A percentile compares a stretch with the other conserved stretches of the same genome.
Evolutionary conservation across 176 grass and related monocot genomes (phyloP).

Genomic region (Triticum monococcum): DNA sequence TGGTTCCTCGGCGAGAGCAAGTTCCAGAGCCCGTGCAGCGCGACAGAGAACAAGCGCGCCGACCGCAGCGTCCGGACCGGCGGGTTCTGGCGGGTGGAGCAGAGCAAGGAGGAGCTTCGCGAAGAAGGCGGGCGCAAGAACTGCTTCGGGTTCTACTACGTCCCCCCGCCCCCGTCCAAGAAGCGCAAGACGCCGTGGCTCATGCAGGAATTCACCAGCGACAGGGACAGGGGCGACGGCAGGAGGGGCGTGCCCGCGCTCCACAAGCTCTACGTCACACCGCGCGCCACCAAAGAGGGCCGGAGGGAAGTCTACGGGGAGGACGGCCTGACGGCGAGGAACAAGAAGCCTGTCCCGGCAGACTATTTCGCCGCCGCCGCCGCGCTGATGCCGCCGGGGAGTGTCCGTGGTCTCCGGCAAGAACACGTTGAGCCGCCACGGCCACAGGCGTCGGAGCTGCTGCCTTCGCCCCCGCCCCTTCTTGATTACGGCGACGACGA

Average conservation of each 20-base stretch:
- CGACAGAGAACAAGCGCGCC: neutral
- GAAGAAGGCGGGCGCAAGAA: neutral
- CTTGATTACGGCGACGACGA: too few relatives aligned
- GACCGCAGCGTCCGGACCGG: neutral
- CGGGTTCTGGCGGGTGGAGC: slow-evolving; percentile 15
- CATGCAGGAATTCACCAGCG: too few relatives aligned
- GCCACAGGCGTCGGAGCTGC: neutral
- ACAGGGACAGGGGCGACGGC: too few relatives aligned
- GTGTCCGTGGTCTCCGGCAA: too few relatives aligned
- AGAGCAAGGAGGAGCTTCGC: neutral
- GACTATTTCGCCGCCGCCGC: neutral
- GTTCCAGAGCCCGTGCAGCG: neutral
- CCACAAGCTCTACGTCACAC: slow-evolving; percentile 23
- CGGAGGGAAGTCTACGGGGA: neutral
- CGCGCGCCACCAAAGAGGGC: neutral
- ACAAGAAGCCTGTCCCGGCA: neutral
- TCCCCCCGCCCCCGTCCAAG: neutral
- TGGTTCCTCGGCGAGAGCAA: neutral
- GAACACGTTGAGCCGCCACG: too few relatives aligned
- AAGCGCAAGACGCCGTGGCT: too few relatives aligned
- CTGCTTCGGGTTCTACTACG: neutral
- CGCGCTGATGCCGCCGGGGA: neutral
- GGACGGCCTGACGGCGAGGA: neutral
- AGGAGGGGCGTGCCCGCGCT: too few relatives aligned
- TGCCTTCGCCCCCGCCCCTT: neutral